These are phyloP conservation scores for Alternaria gansuensis DNA, from an alignment of 2,329 filamentous ascomycete species.

Conservation along the genomic window DNA sequence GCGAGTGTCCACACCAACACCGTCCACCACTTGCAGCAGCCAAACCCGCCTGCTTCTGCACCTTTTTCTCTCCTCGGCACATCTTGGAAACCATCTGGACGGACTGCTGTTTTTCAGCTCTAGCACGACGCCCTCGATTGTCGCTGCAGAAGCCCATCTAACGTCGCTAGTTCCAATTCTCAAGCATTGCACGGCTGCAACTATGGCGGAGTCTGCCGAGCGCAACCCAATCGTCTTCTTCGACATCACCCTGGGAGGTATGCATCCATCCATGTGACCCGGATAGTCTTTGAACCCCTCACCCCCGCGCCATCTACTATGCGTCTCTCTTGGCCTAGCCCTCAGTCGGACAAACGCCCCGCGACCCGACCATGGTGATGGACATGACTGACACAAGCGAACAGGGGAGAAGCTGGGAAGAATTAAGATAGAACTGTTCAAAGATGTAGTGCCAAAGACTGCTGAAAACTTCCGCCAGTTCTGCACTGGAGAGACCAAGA, in stretches of 20 bases:
- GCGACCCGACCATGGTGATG: slow-evolving; percentile 22
- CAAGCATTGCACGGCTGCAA: slow-evolving; percentile 41
- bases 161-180: slow-evolving; percentile 11
- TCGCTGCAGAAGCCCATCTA: slow-evolving; percentile 19
- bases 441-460: slow-evolving; percentile 82
- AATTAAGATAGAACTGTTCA: slow-evolving; percentile 73
- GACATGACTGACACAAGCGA: slow-evolving; percentile 34
- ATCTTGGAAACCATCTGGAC: slow-evolving; percentile 2
- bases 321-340: slow-evolving; percentile 24
- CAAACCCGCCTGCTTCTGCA: slow-evolving; percentile 20
- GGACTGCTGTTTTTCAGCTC: background rate
- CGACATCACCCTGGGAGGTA: slow-evolving; percentile 81
- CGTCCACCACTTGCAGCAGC: slow-evolving; percentile 23
- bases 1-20: slow-evolving; percentile 6
- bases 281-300: slow-evolving; percentile 16
- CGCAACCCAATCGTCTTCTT: slow-evolving; percentile 71
- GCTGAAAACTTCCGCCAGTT: slow-evolving; percentile 98
- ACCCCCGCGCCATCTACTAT: slow-evolving; percentile 25
- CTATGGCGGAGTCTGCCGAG: slow-evolving; percentile 48
- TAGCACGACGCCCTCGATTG: slow-evolving; percentile 11
- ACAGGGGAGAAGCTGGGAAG: slow-evolving; percentile 50
- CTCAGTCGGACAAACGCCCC: slow-evolving; percentile 10
- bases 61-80: slow-evolving; percentile 5
- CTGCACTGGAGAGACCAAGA: slow-evolving; percentile 92
- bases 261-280: slow-evolving; percentile 36